phyloP scores from a whole-genome alignment of 192 early-diverging fungal species.

The Entomortierella lignicola region DNA sequence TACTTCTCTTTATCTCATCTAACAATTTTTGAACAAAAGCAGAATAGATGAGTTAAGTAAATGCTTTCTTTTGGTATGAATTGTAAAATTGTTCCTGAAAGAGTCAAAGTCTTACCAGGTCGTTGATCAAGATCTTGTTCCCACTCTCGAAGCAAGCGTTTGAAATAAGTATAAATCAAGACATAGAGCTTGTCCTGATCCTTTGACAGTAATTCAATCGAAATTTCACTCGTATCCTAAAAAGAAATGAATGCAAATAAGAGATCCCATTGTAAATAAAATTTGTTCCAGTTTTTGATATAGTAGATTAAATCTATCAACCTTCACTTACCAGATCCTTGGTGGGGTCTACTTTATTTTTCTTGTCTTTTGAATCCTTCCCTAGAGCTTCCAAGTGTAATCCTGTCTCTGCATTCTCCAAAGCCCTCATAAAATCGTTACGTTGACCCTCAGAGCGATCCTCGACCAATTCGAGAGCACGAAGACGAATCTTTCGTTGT shows the following conservation, averaged over 20 bases:
- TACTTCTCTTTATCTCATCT: constrained; percentile 83
- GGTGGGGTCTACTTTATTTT: constrained; percentile 56
- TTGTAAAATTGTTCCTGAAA: neutral
- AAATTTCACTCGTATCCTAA: constrained; percentile 82
- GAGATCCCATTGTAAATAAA: neutral
- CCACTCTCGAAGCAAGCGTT: constrained; percentile 90
- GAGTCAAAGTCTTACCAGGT: constrained; percentile 48
- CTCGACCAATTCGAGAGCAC: constrained; percentile 84
- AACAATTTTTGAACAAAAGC: neutral
- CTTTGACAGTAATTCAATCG: constrained; percentile 75
- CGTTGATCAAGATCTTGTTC: constrained; percentile 77
- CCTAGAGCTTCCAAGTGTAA: constrained; percentile 80
- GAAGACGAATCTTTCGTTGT: constrained; percentile 82
- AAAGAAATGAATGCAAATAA: no score
- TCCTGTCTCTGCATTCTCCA: constrained; percentile 87
- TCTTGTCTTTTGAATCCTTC: constrained; percentile 59
- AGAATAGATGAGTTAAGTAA: neutral
- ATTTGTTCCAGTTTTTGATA: neutral
- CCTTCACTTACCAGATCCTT: constrained; percentile 58
- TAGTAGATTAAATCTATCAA: no score
- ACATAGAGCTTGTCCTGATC: constrained; percentile 80
- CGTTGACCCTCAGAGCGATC: constrained; percentile 86
- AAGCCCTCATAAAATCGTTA: constrained; percentile 89
- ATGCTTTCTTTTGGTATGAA: neutral
- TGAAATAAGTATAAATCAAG: constrained; percentile 87